phyloP scores from a whole-genome alignment of 2,329 filamentous ascomycete genomes.

The Didymella glomerata region DNA sequence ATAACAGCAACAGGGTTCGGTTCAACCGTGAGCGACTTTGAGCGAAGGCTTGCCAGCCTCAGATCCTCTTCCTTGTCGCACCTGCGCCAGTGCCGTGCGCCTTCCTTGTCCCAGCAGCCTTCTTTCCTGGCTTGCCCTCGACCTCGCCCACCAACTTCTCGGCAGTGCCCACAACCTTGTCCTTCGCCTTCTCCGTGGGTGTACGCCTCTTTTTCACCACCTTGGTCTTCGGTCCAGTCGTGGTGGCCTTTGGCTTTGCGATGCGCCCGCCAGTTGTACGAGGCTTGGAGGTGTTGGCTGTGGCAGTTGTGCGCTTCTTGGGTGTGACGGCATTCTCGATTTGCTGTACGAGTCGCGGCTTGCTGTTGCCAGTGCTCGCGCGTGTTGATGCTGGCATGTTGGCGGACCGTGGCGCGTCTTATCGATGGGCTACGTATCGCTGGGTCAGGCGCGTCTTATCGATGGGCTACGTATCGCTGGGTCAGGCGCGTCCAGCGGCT shows the following conservation, averaged over 20 bases:
- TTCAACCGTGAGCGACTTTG: too few species aligned
- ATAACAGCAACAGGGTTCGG: too few species aligned
- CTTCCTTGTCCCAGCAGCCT: conserved; percentile 27
- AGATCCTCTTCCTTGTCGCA: conserved; percentile 4
- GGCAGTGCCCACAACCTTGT: conserved; percentile 35
- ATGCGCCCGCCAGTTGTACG: conserved; percentile 41
- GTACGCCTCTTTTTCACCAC: conserved; percentile 37
- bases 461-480: neutral
- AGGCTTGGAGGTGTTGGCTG: conserved; percentile 47
- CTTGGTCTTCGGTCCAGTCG: conserved; percentile 28
- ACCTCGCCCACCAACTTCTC: conserved; percentile 38
- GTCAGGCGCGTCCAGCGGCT: conserved; percentile 1
- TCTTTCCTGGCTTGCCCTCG: conserved; percentile 41
- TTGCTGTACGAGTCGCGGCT: conserved; percentile 61
- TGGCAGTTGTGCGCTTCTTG: conserved; percentile 51
- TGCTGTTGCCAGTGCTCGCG: conserved; percentile 47
- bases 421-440: neutral
- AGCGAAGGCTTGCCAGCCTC: too few species aligned
- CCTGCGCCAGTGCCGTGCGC: conserved; percentile 10
- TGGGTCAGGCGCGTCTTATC: neutral
- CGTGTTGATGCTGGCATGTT: conserved; percentile 21
- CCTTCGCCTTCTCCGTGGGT: conserved; percentile 39
- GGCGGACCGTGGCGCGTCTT: neutral
- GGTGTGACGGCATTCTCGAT: conserved; percentile 56
- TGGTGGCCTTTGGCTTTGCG: conserved; percentile 34